A percentile compares a stretch with the other conserved stretches of the same genome.
Conservation (phyloP, 129 eudicot species). For the Calendula officinalis region DNA sequence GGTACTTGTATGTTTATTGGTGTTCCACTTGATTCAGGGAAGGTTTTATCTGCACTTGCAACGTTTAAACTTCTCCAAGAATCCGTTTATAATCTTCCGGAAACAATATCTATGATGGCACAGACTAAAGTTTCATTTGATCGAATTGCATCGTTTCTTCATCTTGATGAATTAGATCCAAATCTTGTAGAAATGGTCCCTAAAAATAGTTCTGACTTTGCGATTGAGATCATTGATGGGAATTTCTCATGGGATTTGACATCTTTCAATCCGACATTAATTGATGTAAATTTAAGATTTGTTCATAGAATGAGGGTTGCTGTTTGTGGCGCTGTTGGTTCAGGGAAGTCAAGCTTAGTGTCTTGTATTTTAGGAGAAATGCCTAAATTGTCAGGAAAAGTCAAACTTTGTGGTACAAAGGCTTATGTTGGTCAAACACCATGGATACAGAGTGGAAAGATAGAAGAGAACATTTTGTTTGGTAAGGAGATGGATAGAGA, state of each 20-base stretch:
- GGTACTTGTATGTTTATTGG: slow-evolving; percentile 63
- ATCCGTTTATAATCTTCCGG: slow-evolving; percentile 63
- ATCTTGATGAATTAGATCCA: slow-evolving; percentile 57
- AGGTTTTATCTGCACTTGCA: slow-evolving; percentile 78
- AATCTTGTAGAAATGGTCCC: slow-evolving; percentile 59
- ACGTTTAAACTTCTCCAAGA: slow-evolving; percentile 82
- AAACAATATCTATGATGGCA: slow-evolving; percentile 55
- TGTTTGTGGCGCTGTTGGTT: slow-evolving; percentile 84
- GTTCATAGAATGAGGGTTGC: slow-evolving; percentile 72
- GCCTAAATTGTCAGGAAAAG: slow-evolving; percentile 63
- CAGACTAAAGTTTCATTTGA: slow-evolving; percentile 92
- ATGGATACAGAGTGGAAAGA: slow-evolving; percentile 95
- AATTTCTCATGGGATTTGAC: slow-evolving; percentile 62
- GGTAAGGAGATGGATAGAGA: slow-evolving; percentile 67
- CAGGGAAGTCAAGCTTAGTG: slow-evolving; percentile 83
- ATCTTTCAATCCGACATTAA: slow-evolving; percentile 46
- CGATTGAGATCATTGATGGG: slow-evolving; percentile 63
- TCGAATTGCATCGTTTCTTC: slow-evolving; percentile 66
- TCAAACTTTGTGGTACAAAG: slow-evolving; percentile 60
- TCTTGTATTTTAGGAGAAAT: slow-evolving; percentile 81
- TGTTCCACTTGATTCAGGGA: slow-evolving; percentile 81
- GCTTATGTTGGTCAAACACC: slow-evolving; percentile 90
- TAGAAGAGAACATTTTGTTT: slow-evolving; percentile 75
- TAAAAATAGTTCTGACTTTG: slow-evolving; percentile 28
- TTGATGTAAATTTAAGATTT: slow-evolving; percentile 48